phyloP scores from a whole-genome alignment of 2,329 filamentous ascomycete genomes.

The Pezicula radicicola region DNA sequence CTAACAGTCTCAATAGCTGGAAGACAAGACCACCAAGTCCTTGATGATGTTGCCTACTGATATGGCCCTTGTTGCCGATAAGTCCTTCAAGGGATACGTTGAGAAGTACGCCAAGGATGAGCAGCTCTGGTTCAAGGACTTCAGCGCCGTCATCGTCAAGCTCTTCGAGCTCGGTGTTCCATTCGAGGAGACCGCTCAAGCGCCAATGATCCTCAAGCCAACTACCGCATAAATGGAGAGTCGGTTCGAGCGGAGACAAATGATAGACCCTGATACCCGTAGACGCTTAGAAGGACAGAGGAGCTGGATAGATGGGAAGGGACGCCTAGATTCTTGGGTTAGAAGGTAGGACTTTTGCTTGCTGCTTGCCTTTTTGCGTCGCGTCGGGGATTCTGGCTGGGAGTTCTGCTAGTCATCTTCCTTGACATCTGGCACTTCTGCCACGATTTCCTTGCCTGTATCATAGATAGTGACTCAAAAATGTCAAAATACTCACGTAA shows the following conservation, averaged over 20 bases:
- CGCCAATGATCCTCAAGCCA: constrained; percentile 63
- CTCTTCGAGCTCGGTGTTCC: constrained; percentile 95
- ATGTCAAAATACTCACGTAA: too few relatives aligned
- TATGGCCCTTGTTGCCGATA: constrained; percentile 83
- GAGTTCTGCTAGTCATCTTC: background rate
- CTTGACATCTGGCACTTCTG: background rate
- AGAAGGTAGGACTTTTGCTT: background rate
- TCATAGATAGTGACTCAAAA: constrained; percentile 1
- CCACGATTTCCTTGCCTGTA: background rate
- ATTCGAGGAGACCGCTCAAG: constrained; percentile 63
- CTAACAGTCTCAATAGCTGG: constrained; percentile 51
- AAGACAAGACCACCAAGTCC: constrained; percentile 82
- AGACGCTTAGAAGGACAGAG: constrained; percentile 2
- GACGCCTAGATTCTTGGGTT: background rate
- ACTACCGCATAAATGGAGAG: constrained; percentile 25
- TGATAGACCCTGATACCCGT: constrained; percentile 6
- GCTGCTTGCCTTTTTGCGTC: background rate
- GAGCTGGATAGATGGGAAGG: constrained; percentile 6
- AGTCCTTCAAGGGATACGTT: constrained; percentile 75
- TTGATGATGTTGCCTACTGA: constrained; percentile 98
- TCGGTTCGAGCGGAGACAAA: background rate
- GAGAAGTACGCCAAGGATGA: constrained; percentile 91
- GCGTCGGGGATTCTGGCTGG: background rate
- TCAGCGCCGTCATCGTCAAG: constrained; percentile 72
- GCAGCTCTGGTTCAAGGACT: constrained; percentile 91